Evolutionary conservation across 208 protist species (phyloP).

Genomic region (Acanthamoeba triangularis): DNA sequence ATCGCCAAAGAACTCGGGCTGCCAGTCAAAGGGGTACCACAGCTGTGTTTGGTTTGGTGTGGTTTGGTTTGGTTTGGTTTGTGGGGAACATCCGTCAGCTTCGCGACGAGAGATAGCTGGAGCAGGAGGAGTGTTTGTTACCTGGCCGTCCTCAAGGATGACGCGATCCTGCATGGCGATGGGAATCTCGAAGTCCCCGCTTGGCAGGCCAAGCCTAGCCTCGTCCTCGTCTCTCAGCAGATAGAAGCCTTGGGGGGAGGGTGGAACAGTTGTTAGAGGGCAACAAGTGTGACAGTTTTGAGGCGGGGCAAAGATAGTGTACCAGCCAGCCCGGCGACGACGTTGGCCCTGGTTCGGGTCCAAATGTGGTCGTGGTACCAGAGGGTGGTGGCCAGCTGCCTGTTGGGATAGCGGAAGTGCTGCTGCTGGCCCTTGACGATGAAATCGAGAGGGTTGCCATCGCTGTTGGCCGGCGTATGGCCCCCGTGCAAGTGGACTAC

Average conservation of each 20-base stretch:
- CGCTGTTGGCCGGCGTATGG: constrained; percentile 36
- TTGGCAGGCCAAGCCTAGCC: background rate
- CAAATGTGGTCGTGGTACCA: constrained; percentile 62
- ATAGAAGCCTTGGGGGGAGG: constrained; percentile 9
- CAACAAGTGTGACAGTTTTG: background rate
- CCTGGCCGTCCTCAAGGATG: background rate
- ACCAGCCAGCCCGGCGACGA: background rate
- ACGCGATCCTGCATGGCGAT: constrained; percentile 19
- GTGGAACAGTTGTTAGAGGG: too few species aligned
- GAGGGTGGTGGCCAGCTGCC: constrained; percentile 45
- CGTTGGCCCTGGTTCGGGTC: background rate
- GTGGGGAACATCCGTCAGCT: background rate
- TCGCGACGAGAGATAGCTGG: background rate
- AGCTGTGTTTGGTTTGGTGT: background rate
- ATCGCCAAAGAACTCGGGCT: constrained; percentile 29
- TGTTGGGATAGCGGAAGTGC: constrained; percentile 30
- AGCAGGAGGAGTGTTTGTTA: background rate
- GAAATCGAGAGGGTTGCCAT: background rate
- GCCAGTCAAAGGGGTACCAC: constrained; percentile 26
- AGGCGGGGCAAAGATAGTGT: background rate
- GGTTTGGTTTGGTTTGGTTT: background rate
- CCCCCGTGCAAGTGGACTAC: constrained; percentile 39
- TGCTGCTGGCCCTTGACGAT: background rate
- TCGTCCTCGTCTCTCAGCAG: constrained; percentile 50
- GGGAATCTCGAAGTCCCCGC: constrained; percentile 43